Evolutionary conservation across 176 grass and related monocot genomes (phyloP), one percentile per base, ranked within the genome.

Genomic region (Rhynchospora pubera): DNA sequence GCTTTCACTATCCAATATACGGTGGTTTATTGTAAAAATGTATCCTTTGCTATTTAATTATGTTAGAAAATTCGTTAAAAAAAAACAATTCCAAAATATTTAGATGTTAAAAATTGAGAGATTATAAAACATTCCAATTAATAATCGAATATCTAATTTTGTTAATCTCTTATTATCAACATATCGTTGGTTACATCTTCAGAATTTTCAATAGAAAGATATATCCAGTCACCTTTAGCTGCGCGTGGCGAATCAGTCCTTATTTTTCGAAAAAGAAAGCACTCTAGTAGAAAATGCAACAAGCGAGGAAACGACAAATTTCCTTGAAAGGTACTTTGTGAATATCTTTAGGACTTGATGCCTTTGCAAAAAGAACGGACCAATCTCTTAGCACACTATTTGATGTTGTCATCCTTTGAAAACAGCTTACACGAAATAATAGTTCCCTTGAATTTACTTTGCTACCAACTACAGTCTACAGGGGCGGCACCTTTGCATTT

Each of bases 271-370:
- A 7, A 79, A 12, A 0, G 32, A 62, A 79, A 62, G 10, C 47
- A 73, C 26, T 10, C 13, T 19, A n/a, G n/a, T n/a, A 46, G 5
- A 5, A 22, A 79, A 79, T 79, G 18, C 55, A 62, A 79, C 62
- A 61, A n/a, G 77, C n/a, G 4, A 62, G 32, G 43, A 81, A 46
- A 81, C 58, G 79, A 81, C 59, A 81, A 81, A 21, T 65, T 50
- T 15, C 56, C 7, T 18, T 81, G 79, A 81, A 81, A 81, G 60
- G 19, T 81, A 81, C 79, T 81, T 81, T 65, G 59, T 63, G 39
- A 32, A 81, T 63, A 65, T 81, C 55, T 45, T 43, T 62, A 43
- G 7, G 30, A 80, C 55, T 80, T 32, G 14, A 48, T 81, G 39
- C 39, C 39, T 62, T 52, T 3, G 34, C 22, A 11, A 26, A 46